These are phyloP conservation scores for Quercus tomentella DNA, from an alignment of 331 rosid species.

Conservation along the genomic window DNA sequence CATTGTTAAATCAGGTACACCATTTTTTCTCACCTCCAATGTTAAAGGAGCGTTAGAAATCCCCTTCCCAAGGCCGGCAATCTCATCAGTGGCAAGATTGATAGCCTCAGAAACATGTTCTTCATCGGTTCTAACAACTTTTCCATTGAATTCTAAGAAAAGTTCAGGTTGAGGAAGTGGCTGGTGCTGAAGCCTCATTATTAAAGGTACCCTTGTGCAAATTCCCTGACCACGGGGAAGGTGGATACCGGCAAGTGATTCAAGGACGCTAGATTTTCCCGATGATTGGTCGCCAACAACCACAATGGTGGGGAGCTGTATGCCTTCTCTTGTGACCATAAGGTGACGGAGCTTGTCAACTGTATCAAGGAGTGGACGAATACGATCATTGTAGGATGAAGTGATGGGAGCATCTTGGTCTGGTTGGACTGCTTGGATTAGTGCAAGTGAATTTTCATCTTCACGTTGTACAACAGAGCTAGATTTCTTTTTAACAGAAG, in stretches of 20 bases:
- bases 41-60: conserved; percentile 29
- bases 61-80: conserved; percentile 34
- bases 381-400: conserved; percentile 2
- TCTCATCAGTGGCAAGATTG: conserved; percentile 8
- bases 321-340: conserved; percentile 7
- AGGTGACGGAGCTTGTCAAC: conserved; percentile 6
- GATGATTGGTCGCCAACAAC: conserved; percentile 11
- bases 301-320: conserved; percentile 15
- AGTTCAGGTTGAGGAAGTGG: conserved; percentile 14
- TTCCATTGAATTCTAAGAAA: conserved; percentile 23
- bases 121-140: conserved; percentile 19
- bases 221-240: conserved; percentile 37
- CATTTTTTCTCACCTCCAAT: conserved; percentile 30
- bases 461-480: too few species aligned
- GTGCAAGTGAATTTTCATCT: too few species aligned
- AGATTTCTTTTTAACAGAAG: too few species aligned
- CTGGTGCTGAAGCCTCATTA: conserved; percentile 32
- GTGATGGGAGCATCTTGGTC: neutral
- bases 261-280: conserved; percentile 15
- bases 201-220: conserved; percentile 35
- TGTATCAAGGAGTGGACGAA: conserved; percentile 14
- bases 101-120: conserved; percentile 16
- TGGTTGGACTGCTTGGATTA: too few species aligned
- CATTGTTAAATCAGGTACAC: conserved; percentile 46
- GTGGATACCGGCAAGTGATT: conserved; percentile 17